A percentile compares a stretch with the other conserved stretches of the same genome.
Evolutionary conservation across 139 green algal genomes (phyloP).

Genomic region (Micractinium sp.): DNA sequence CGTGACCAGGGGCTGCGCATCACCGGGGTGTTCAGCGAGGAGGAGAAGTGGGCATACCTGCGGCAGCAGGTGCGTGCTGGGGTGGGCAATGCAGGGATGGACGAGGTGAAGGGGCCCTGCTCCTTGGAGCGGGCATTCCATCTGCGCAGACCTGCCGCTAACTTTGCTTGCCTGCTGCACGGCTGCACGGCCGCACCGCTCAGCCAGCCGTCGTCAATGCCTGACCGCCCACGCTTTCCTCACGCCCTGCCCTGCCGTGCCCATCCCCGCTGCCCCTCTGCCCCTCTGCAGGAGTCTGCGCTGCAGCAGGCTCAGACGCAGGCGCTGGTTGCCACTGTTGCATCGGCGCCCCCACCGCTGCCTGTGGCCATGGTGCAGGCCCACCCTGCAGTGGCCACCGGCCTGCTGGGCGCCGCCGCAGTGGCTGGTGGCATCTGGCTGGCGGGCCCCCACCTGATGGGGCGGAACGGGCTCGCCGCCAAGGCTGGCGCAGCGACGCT

Average conservation of each 20-base stretch:
- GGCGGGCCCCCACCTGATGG: background rate
- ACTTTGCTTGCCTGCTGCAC: too few relatives aligned
- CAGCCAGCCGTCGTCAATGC: too few relatives aligned
- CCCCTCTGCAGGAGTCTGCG: conserved; percentile 12
- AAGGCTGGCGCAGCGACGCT: background rate
- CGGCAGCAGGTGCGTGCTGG: conserved; percentile 27
- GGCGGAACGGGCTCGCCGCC: background rate
- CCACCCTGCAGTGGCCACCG: background rate
- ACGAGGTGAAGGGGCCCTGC: background rate
- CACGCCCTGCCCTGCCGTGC: too few relatives aligned
- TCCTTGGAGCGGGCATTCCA: too few relatives aligned
- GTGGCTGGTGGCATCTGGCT: background rate
- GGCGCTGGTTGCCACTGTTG: background rate
- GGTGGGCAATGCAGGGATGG: too few relatives aligned
- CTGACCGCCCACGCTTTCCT: too few relatives aligned
- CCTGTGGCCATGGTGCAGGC: background rate
- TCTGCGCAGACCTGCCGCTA: too few relatives aligned
- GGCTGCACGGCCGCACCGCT: too few relatives aligned
- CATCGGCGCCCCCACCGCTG: background rate
- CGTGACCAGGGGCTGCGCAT: conserved; percentile 28
- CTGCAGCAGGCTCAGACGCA: background rate
- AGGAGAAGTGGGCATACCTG: conserved; percentile 37
- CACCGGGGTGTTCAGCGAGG: conserved; percentile 35
- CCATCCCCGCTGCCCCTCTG: too few relatives aligned
- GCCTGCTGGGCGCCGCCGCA: background rate